Percentiles rank a stretch among this genome's conserved stretches.
phyloP scores from a whole-genome alignment of 2,329 filamentous ascomycete genomes.

The Drechslerella coelobrocha region DNA sequence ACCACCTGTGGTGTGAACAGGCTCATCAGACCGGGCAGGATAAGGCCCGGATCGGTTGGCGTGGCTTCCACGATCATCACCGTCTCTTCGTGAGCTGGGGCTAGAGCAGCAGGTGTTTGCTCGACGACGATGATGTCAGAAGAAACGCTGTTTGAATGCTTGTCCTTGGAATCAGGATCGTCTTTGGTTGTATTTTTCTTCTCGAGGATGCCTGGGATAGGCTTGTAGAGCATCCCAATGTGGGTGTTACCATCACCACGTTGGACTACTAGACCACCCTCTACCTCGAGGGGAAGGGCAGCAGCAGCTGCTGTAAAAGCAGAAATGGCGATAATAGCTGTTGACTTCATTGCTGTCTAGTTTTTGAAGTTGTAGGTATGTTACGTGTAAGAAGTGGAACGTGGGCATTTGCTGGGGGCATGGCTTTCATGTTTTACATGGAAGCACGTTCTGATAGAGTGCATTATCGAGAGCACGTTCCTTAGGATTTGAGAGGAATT shows the following conservation, averaged over 20 bases:
- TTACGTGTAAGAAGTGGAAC: background rate
- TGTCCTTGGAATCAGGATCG: background rate
- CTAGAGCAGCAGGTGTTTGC: background rate
- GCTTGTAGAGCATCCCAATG: conserved; percentile 41
- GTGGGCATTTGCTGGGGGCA: too few species aligned
- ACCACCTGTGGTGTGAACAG: conserved; percentile 19
- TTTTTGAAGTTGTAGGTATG: background rate
- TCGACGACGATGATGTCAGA: conserved; percentile 15
- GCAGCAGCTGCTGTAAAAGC: conserved; percentile 1
- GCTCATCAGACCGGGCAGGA: conserved; percentile 24
- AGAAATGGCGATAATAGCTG: conserved; percentile 6
- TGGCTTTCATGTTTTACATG: conserved; percentile 15
- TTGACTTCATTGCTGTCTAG: conserved; percentile 15
- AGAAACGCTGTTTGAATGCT: background rate
- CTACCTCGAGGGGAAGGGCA: conserved; percentile 35
- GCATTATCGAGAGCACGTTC: conserved; percentile 17
- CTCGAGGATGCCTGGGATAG: conserved; percentile 20
- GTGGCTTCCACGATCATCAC: conserved; percentile 23
- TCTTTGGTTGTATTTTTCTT: background rate
- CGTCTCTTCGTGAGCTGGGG: conserved; percentile 14
- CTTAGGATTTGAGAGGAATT: conserved; percentile 23
- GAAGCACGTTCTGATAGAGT: too few species aligned
- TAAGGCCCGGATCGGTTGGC: conserved; percentile 12
- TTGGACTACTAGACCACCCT: conserved; percentile 40
- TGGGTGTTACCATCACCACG: conserved; percentile 35